Percentiles rank a stretch among this genome's conserved stretches.
Evolutionary conservation across 2,329 filamentous ascomycete genomes (phyloP).

Genomic region (Calonectria leucothoes): DNA sequence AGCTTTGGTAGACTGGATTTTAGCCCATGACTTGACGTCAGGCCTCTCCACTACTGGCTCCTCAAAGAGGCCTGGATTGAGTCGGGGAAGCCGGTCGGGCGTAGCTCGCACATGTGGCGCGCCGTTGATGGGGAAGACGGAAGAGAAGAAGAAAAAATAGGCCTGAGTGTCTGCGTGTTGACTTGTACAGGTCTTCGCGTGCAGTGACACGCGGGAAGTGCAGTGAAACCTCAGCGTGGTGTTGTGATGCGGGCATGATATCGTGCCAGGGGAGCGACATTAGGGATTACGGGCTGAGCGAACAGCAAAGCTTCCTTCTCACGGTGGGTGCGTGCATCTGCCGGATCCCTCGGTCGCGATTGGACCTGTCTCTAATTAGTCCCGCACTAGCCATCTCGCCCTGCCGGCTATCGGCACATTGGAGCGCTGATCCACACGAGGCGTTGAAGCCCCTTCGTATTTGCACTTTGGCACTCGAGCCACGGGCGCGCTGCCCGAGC

Average conservation of each 20-base stretch:
- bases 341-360: not conserved
- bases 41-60: not conserved
- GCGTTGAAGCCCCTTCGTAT: not conserved
- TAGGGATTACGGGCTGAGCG: not conserved
- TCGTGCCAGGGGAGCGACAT: not conserved
- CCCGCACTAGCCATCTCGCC: not conserved
- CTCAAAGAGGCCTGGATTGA: not conserved
- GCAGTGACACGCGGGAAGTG: not conserved
- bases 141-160: not conserved
- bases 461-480: not conserved
- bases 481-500: not conserved
- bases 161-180: not conserved
- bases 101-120: not conserved
- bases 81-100: not conserved
- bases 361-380: not conserved
- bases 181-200: not conserved
- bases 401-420: slow-evolving; percentile 2
- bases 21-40: not conserved
- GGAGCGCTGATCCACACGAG: not conserved
- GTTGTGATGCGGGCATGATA: not conserved
- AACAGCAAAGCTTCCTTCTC: not conserved
- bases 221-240: too few species aligned
- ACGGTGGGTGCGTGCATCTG: not conserved
- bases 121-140: not conserved
- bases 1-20: not conserved